phyloP scores from a whole-genome alignment of 352 stramenopile genomes.

The Pythium oligandrum region DNA sequence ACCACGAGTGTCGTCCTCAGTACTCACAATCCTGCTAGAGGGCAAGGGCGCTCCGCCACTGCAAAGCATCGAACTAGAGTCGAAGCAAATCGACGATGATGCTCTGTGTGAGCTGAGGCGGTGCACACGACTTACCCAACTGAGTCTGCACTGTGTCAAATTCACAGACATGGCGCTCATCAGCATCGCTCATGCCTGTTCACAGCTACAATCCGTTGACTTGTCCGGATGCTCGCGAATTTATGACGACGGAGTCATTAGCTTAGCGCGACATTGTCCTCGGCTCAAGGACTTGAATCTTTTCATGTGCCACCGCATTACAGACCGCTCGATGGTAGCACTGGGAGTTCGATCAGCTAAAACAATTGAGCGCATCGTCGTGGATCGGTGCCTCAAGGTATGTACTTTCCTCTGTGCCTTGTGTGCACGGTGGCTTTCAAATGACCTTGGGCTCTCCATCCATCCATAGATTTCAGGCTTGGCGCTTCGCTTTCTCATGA shows the following conservation, averaged over 20 bases:
- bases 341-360: slow-evolving; percentile 35
- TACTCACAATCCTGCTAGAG: slow-evolving; percentile 38
- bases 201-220: slow-evolving; percentile 44
- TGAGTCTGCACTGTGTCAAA: slow-evolving; percentile 72
- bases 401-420: not conserved
- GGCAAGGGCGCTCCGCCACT: slow-evolving; percentile 34
- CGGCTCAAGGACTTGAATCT: slow-evolving; percentile 61
- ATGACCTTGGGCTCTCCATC: not conserved
- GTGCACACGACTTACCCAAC: slow-evolving; percentile 27
- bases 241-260: slow-evolving; percentile 70
- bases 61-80: slow-evolving; percentile 55
- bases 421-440: too few relatives aligned
- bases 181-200: slow-evolving; percentile 33
- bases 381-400: slow-evolving; percentile 70
- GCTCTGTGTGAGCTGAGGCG: slow-evolving; percentile 33
- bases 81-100: slow-evolving; percentile 56
- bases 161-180: slow-evolving; percentile 49
- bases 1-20: slow-evolving; percentile 35
- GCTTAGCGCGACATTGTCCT: slow-evolving; percentile 45
- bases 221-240: slow-evolving; percentile 74
- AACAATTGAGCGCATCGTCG: slow-evolving; percentile 29
- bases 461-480: slow-evolving; percentile 47
- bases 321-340: slow-evolving; percentile 54
- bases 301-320: slow-evolving; percentile 75
- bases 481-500: slow-evolving; percentile 50